A percentile compares a stretch with the other conserved stretches of the same genome.
phyloP scores from a whole-genome alignment of 495 filamentous ascomycete genomes.

The Margaritispora aquatica region DNA sequence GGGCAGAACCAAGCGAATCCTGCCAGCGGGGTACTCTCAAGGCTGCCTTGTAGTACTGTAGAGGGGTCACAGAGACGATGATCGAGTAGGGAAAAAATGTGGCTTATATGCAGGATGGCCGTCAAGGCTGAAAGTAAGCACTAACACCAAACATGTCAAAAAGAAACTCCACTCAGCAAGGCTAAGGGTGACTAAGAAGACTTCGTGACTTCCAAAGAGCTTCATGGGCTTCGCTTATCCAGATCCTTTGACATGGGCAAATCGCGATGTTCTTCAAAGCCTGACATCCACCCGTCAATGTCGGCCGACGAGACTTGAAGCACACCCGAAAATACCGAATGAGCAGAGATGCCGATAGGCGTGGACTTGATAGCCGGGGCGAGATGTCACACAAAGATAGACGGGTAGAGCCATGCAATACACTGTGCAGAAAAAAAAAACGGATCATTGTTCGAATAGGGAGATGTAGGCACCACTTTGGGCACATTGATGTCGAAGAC shows the following conservation, averaged over 20 bases:
- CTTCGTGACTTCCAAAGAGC: no score
- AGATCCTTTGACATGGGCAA: not conserved
- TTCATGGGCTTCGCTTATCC: not conserved
- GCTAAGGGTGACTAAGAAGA: constrained; percentile 3
- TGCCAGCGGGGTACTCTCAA: constrained; percentile 15
- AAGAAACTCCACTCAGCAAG: constrained; percentile 9
- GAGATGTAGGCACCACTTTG: constrained; percentile 4
- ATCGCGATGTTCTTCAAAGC: not conserved
- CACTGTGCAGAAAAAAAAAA: no score
- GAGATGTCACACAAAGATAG: constrained; percentile 2
- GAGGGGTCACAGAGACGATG: constrained; percentile 6
- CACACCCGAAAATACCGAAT: not conserved
- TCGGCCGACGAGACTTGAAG: constrained; percentile 4
- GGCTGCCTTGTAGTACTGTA: not conserved
- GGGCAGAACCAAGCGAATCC: constrained; percentile 11
- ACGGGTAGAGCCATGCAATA: no score
- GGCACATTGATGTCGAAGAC: constrained; percentile 16
- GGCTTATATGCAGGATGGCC: constrained; percentile 5
- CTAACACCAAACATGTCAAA: constrained; percentile 7
- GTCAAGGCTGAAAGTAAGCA: constrained; percentile 16
- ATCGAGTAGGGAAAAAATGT: constrained; percentile 5
- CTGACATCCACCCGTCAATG: not conserved
- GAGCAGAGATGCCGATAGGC: constrained; percentile 8
- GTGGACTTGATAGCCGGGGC: constrained; percentile 6
- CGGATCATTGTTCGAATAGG: constrained; percentile 8